Percentiles rank a stretch among this genome's conserved stretches.
phyloP scores from a whole-genome alignment of 192 early-diverging fungal genomes.

The Backusella liffmaniae region DNA sequence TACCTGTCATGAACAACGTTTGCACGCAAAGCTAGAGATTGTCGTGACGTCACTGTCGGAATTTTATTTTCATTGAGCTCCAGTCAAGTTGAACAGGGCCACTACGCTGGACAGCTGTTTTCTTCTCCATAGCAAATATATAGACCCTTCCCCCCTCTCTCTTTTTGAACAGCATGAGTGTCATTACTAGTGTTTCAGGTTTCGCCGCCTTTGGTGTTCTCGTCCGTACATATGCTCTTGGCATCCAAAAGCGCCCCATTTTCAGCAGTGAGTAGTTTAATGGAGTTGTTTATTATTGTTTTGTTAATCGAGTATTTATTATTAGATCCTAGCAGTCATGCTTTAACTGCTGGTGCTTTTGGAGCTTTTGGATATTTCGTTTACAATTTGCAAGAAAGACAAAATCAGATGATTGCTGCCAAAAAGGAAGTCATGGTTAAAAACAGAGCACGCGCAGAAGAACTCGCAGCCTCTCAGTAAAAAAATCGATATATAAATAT shows the following conservation, averaged over 20 bases:
- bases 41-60: slow-evolving; percentile 2
- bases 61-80: not conserved
- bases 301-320: not conserved
- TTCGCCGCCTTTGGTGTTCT: slow-evolving; percentile 43
- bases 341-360: slow-evolving; percentile 32
- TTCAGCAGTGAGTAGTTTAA: slow-evolving; percentile 32
- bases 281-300: slow-evolving; percentile 5
- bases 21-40: not conserved
- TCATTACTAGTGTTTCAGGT: slow-evolving; percentile 37
- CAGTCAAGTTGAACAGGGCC: slow-evolving; percentile 1
- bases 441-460: slow-evolving; percentile 39
- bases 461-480: slow-evolving; percentile 25
- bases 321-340: slow-evolving; percentile 31
- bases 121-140: slow-evolving; percentile 4
- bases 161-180: slow-evolving; percentile 25
- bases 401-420: slow-evolving; percentile 27
- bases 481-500: slow-evolving; percentile 1
- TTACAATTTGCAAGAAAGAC: slow-evolving; percentile 35
- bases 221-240: slow-evolving; percentile 43
- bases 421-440: slow-evolving; percentile 38
- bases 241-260: slow-evolving; percentile 41
- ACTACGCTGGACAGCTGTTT: not conserved
- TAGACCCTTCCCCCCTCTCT: slow-evolving; percentile 10
- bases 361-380: slow-evolving; percentile 37
- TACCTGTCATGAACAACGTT: no score